Evolutionary conservation across 257 asterid species (phyloP), one percentile per base, ranked within the genome.

Genomic region (Jacaranda mimosifolia): DNA sequence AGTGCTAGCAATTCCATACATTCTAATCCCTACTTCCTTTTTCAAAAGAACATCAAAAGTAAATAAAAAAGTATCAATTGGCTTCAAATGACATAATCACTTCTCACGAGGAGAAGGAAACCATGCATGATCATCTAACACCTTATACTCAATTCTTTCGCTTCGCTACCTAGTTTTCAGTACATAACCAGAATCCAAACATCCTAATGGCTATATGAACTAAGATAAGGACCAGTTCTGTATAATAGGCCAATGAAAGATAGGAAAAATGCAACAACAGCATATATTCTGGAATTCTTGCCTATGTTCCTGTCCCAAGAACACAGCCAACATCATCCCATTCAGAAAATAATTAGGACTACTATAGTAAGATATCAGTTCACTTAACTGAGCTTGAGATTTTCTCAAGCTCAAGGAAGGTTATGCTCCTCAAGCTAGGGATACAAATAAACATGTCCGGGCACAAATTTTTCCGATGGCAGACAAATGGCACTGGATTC

Each of bases 251-350:
- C 63, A 51, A 51, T 4, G 1, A 15, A n/a, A 36, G 51, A 26
- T 32, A 35, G 43, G 66, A 32, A 2, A 26, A 40, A n/a, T 10
- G 14, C 26, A 38, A 45, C 32, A 38, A 11, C 35, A 35, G 21
- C 49, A 63, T 6, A 63, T 4, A 36, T 12, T 7, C 12, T 35
- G 2, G 49, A 7, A 18, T 6, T 57, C 39, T 11, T 21, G 40
- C 21, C 21, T 13, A 13, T 26, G 19, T 42, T 43, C 10, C 17
- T 36, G 73, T n/a, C 18, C 38, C 63, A 42, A 45, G 70, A 62
- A 63, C 39, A 51, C 5, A 38, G 45, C 14, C 55, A 14, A 77
- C 77, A 11, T n/a, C 39, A 59, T 79, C 70, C 52, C 42, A 49
- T 13, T 63, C 52, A 45, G 32, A 45, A 15, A 43, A 48, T 32